Percentiles rank a stretch among this genome's conserved stretches.
These are phyloP conservation scores for Teratosphaeriaceae sp. DNA, from an alignment of 2,329 filamentous ascomycete species.

Conservation along the genomic window DNA sequence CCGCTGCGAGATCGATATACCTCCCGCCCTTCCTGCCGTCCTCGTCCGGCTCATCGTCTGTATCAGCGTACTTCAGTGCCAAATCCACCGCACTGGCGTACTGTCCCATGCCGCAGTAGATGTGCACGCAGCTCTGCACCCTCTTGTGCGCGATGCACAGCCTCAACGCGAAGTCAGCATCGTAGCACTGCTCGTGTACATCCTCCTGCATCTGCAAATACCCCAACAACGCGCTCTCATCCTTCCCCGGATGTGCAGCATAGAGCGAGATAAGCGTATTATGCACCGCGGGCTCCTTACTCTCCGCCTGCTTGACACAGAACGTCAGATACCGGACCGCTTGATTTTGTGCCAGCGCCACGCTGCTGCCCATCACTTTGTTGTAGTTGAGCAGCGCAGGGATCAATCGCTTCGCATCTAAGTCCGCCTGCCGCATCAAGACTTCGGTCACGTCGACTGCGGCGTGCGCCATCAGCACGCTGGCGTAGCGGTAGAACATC, in stretches of 20 bases:
- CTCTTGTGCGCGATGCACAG: constrained; percentile 92
- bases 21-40: not conserved
- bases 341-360: constrained; percentile 68
- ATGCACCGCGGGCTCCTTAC: constrained; percentile 80
- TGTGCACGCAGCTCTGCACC: constrained; percentile 91
- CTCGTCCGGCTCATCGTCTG: constrained; percentile 30
- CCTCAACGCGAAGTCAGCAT: constrained; percentile 91
- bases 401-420: constrained; percentile 82
- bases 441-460: constrained; percentile 88
- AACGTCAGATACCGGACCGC: constrained; percentile 90
- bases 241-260: constrained; percentile 73
- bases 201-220: constrained; percentile 84
- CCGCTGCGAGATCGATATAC: constrained; percentile 80
- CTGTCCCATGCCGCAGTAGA: constrained; percentile 94
- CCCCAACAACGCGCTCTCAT: constrained; percentile 76
- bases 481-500: constrained; percentile 95
- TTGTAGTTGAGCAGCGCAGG: constrained; percentile 94
- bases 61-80: constrained; percentile 79
- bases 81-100: constrained; percentile 90
- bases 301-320: constrained; percentile 78
- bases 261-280: constrained; percentile 97
- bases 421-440: constrained; percentile 79
- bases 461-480: constrained; percentile 87
- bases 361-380: constrained; percentile 55
- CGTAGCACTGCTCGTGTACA: constrained; percentile 71